Evolutionary conservation across 495 filamentous ascomycete genomes (phyloP).

Genomic region (Mytilinidion resinicola): DNA sequence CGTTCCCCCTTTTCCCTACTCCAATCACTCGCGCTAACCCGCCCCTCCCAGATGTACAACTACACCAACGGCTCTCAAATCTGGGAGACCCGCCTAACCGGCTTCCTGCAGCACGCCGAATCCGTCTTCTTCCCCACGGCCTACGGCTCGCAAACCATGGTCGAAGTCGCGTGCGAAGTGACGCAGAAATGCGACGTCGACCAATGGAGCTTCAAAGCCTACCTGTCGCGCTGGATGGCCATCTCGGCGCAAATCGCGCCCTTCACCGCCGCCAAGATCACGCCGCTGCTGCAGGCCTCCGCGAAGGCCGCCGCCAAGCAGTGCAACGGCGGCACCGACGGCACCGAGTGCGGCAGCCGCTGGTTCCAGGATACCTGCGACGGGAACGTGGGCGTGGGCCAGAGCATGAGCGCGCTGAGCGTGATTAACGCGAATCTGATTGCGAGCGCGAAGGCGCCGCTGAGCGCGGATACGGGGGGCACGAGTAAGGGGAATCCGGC

Average conservation of each 20-base stretch:
- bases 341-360: slow-evolving; percentile 55
- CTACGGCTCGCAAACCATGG: slow-evolving; percentile 49
- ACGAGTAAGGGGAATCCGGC: slow-evolving; percentile 66
- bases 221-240: slow-evolving; percentile 70
- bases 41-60: slow-evolving; percentile 17
- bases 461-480: slow-evolving; percentile 63
- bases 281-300: slow-evolving; percentile 55
- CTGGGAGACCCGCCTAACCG: slow-evolving; percentile 49
- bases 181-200: slow-evolving; percentile 57
- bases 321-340: slow-evolving; percentile 53
- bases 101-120: slow-evolving; percentile 51
- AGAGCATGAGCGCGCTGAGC: slow-evolving; percentile 66
- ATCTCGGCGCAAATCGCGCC: slow-evolving; percentile 67
- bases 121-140: slow-evolving; percentile 50
- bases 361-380: slow-evolving; percentile 52
- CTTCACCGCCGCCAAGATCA: slow-evolving; percentile 53
- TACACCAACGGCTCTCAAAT: slow-evolving; percentile 44
- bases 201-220: slow-evolving; percentile 61
- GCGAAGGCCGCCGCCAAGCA: slow-evolving; percentile 59
- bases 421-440: slow-evolving; percentile 48
- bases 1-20: slow-evolving; percentile 32
- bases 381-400: slow-evolving; percentile 43
- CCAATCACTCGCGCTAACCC: slow-evolving; percentile 19
- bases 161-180: slow-evolving; percentile 69
- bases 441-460: slow-evolving; percentile 45